These are phyloP conservation scores for Claviceps lovelessii DNA, from an alignment of 2,329 filamentous ascomycete species.

Conservation along the genomic window DNA sequence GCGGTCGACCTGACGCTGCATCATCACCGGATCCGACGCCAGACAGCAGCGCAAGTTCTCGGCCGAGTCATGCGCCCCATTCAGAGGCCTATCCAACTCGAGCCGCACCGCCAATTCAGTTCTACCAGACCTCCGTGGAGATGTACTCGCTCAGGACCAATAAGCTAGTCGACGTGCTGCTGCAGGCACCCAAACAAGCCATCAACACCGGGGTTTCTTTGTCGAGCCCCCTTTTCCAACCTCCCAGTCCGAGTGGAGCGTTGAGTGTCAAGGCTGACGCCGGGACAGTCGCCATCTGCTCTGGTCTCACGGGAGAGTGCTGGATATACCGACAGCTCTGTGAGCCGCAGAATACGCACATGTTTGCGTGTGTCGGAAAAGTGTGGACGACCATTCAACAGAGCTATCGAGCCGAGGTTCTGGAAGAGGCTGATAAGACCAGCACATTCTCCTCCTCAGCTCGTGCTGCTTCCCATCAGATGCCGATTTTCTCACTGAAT, in stretches of 20 bases:
- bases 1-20: slow-evolving; percentile 21
- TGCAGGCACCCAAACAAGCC: slow-evolving; percentile 51
- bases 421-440: slow-evolving; percentile 30
- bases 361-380: slow-evolving; percentile 64
- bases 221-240: slow-evolving; percentile 48
- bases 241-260: slow-evolving; percentile 56
- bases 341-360: slow-evolving; percentile 26
- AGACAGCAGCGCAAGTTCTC: slow-evolving; percentile 28
- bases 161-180: slow-evolving; percentile 55
- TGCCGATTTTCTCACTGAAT: slow-evolving; percentile 53
- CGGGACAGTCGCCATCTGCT: slow-evolving; percentile 59
- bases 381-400: slow-evolving; percentile 79
- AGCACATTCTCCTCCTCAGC: slow-evolving; percentile 20
- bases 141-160: slow-evolving; percentile 74
- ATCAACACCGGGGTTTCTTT: slow-evolving; percentile 40
- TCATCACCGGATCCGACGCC: slow-evolving; percentile 21
- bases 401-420: slow-evolving; percentile 31
- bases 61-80: slow-evolving; percentile 22
- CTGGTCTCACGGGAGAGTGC: slow-evolving; percentile 72
- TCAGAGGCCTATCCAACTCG: slow-evolving; percentile 23
- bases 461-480: slow-evolving; percentile 19
- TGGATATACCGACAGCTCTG: slow-evolving; percentile 54
- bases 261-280: slow-evolving; percentile 60
- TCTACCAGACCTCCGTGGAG: slow-evolving; percentile 78
- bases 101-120: slow-evolving; percentile 30